Conservation (phyloP, 352 stramenopile species). For the Blastocystis sp. region DNA sequence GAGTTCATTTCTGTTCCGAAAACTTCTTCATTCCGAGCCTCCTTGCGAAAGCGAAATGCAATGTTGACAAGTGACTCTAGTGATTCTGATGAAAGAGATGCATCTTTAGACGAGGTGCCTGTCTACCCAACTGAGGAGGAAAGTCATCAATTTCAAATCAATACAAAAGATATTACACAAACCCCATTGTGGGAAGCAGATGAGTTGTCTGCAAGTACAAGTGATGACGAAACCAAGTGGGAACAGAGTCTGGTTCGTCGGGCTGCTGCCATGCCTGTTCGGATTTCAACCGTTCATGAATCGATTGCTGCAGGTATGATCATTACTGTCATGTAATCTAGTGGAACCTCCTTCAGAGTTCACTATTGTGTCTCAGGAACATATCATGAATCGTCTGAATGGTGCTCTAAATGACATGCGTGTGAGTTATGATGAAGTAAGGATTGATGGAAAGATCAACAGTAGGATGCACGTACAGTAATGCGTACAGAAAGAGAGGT, state of each 20-base stretch:
- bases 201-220: not conserved
- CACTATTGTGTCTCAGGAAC: slow-evolving; percentile 13
- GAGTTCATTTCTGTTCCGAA: not conserved
- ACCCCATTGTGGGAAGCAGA: not conserved
- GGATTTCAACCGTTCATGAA: not conserved
- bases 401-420: slow-evolving; percentile 16
- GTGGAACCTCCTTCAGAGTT: not conserved
- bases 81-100: not conserved
- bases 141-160: not conserved
- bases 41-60: not conserved
- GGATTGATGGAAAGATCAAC: not conserved
- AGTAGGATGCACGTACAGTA: not conserved
- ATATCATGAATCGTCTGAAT: slow-evolving; percentile 9
- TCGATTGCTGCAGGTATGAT: not conserved
- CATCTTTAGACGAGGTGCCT: not conserved
- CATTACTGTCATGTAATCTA: not conserved
- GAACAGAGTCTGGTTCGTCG: slow-evolving; percentile 12
- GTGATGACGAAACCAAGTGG: slow-evolving; percentile 22
- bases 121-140: not conserved
- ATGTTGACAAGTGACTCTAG: not conserved
- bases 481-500: not conserved
- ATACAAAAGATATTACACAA: not conserved
- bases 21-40: not conserved
- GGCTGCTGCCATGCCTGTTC: not conserved
- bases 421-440: not conserved